Evolutionary conservation across 2,329 filamentous ascomycete genomes (phyloP).

Genomic region (Fusarium poae): DNA sequence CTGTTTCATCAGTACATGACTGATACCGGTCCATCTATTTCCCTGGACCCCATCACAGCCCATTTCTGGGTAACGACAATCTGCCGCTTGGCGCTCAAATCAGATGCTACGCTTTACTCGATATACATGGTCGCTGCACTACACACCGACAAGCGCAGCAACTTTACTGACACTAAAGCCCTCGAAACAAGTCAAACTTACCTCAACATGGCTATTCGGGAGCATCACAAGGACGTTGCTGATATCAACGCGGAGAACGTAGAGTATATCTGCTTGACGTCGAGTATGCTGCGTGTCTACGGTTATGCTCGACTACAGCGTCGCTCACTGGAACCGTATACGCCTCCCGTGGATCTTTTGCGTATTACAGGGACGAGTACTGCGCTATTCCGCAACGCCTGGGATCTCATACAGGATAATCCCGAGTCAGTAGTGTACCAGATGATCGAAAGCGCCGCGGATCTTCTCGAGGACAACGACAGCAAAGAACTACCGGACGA

Average conservation of each 20-base stretch:
- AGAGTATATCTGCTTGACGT: conserved; percentile 5
- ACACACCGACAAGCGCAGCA: conserved; percentile 1
- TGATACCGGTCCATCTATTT: conserved; percentile 7
- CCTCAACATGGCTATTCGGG: conserved; percentile 12
- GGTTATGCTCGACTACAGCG: conserved; percentile 2
- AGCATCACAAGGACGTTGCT: conserved; percentile 8
- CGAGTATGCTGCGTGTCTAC: conserved; percentile 8
- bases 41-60: background rate
- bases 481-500: background rate
- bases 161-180: background rate
- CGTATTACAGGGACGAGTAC: conserved; percentile 2
- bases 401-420: background rate
- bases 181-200: background rate
- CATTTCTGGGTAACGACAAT: conserved; percentile 6
- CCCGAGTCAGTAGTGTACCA: conserved; percentile 1
- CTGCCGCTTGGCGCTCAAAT: conserved; percentile 6
- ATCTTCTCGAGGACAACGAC: background rate
- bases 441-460: conserved; percentile 8
- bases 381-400: background rate
- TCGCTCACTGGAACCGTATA: background rate
- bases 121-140: conserved; percentile 11
- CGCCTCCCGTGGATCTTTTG: conserved; percentile 2
- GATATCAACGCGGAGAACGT: conserved; percentile 1
- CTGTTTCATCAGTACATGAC: conserved; percentile 16
- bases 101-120: conserved; percentile 5